A percentile compares a stretch with the other conserved stretches of the same genome.
Conservation (phyloP, 164 flowering plant genomes). For the Liquidambar formosana region DNA sequence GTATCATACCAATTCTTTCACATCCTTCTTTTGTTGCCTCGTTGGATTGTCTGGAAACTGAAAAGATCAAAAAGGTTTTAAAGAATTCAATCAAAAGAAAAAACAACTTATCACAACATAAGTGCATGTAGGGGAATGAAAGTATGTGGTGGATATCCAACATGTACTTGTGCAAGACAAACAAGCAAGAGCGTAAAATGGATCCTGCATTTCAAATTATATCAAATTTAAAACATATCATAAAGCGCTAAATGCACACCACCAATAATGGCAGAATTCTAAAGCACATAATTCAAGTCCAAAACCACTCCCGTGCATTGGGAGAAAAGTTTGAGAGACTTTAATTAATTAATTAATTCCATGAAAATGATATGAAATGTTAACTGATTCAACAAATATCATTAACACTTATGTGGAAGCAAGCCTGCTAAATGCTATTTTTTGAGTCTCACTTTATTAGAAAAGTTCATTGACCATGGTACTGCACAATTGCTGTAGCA, state of each 20-base stretch:
- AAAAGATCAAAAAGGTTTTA: slow-evolving; percentile 10
- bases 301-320: neutral
- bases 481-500: no score
- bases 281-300: neutral
- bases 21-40: slow-evolving; percentile 90
- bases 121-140: neutral
- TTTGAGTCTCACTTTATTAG: no score
- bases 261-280: neutral
- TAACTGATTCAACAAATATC: no score
- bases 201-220: no score
- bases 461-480: no score
- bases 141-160: neutral
- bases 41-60: slow-evolving; percentile 95
- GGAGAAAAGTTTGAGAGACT: neutral
- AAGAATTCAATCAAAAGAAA: neutral
- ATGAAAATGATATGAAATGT: neutral
- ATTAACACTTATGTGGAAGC: no score
- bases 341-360: no score
- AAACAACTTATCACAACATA: neutral
- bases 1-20: slow-evolving; percentile 73
- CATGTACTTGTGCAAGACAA: neutral
- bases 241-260: neutral
- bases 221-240: neutral
- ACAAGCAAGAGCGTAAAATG: neutral
- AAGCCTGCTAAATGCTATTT: no score